Base-by-base conservation (phyloP, 2,329 filamentous ascomycete genomes). In the Penicillium frequentans region DNA sequence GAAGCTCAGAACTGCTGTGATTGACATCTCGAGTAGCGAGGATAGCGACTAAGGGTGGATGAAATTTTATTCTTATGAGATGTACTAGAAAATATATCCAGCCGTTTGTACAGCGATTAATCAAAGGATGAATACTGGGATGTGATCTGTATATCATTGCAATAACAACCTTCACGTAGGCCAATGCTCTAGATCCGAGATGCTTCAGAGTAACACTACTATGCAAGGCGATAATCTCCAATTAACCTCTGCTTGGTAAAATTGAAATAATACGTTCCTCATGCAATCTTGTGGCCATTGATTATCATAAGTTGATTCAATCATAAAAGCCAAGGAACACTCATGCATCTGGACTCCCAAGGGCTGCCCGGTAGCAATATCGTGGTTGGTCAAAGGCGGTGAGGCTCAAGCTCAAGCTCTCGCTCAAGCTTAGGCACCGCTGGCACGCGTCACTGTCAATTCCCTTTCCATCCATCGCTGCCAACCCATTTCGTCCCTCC, bases 401-500 rank as follows among this genome's bases (percentile, higher is more conserved):
- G 70, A 53, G 42, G n/a, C 23, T 45, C 42, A 47, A 65, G 63
- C 66, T 68, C 63, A 68, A 66, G 59, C 65, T 70, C 66, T 65
- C 70, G 19, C 26, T 44, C 35, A 26, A 73, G 71, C 70, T 73
- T 68, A 74, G 72, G 70, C 71, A 73, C 62, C 70, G 70, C 62
- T 66, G 62, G 67, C 68, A 72, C 72, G 71, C 73, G 71, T 64
- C 65, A 63, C 65, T 63, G 47, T 59, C 61, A 51, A 58, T 59
- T 59, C 61, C 14, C 46, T 26, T 26, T 19, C 48, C n/a, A 39
- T 37, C 48, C 37, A 50, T 37, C 48, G 23, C 33, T 42, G 11
- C 23, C 56, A 57, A 62, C 59, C 59, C 58, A 57, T 60, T 60
- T 52, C 52, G 57, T 49, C 43, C 55, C 49, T 59, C 45, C 42